phyloP scores from a whole-genome alignment of 352 stramenopile genomes.

The Phytophthora cryptogea region DNA sequence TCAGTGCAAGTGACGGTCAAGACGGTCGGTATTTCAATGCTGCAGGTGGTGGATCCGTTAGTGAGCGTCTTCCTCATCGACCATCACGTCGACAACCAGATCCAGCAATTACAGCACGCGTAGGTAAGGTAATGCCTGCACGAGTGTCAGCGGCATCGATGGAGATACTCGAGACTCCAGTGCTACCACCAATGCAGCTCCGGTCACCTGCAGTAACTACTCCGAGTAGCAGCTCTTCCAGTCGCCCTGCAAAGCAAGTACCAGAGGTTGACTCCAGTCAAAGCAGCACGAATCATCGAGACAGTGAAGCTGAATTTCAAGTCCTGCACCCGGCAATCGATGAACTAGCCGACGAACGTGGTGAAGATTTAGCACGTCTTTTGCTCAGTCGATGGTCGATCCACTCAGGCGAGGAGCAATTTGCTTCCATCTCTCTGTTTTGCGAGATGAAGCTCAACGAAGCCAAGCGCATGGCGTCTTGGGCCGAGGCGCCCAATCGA shows the following conservation, averaged over 20 bases:
- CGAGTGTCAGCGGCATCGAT: constrained; percentile 40
- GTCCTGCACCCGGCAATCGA: constrained; percentile 67
- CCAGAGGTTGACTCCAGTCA: constrained; percentile 1
- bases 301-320: constrained; percentile 45
- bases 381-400: constrained; percentile 76
- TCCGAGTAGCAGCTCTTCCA: constrained; percentile 11
- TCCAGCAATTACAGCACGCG: neutral
- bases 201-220: constrained; percentile 16
- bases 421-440: constrained; percentile 70
- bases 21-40: constrained; percentile 11
- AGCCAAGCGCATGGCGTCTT: constrained; percentile 73
- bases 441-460: constrained; percentile 84
- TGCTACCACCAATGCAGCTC: constrained; percentile 47
- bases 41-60: constrained; percentile 7
- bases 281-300: constrained; percentile 18
- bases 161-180: constrained; percentile 37
- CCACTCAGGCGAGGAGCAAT: constrained; percentile 52
- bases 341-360: constrained; percentile 49
- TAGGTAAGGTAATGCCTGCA: constrained; percentile 29
- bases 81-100: constrained; percentile 10
- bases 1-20: neutral
- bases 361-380: constrained; percentile 55
- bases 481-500: constrained; percentile 71
- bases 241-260: constrained; percentile 6
- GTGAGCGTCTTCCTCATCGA: constrained; percentile 23